Conservation (phyloP, 345 rosid species). For the Citrus medica region DNA sequence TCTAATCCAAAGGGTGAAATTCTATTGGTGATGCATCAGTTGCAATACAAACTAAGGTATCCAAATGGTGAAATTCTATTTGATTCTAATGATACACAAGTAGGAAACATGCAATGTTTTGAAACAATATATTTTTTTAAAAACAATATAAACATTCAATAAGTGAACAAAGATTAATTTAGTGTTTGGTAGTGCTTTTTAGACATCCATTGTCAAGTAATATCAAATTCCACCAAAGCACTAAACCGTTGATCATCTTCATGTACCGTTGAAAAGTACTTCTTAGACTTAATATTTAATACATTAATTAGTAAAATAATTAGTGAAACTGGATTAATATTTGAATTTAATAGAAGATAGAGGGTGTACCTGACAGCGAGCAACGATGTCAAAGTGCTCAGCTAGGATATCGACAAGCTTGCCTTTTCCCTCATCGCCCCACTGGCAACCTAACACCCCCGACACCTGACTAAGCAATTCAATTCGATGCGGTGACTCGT, state of each 20-base stretch:
- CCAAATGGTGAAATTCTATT: no score
- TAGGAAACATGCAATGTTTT: not conserved
- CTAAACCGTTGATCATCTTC: no score
- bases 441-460: conserved; percentile 86
- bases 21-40: no score
- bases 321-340: not conserved
- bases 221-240: not conserved
- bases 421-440: conserved; percentile 99
- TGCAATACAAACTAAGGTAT: no score
- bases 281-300: not conserved
- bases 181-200: not conserved
- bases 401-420: conserved; percentile 95
- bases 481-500: conserved; percentile 41
- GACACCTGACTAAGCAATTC: conserved; percentile 79
- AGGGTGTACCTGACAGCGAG: conserved; percentile 82
- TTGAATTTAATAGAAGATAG: not conserved
- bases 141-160: not conserved
- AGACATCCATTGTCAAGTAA: not conserved
- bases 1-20: no score
- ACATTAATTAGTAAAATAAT: not conserved
- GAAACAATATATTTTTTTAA: not conserved
- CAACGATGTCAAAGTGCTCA: conserved; percentile 83
- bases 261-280: not conserved
- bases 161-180: not conserved
- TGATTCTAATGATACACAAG: not conserved